Evolutionary conservation across 73 alveolate genomes (phyloP), one percentile per base, ranked within the genome.

Genomic region (Stentor roeselii): DNA sequence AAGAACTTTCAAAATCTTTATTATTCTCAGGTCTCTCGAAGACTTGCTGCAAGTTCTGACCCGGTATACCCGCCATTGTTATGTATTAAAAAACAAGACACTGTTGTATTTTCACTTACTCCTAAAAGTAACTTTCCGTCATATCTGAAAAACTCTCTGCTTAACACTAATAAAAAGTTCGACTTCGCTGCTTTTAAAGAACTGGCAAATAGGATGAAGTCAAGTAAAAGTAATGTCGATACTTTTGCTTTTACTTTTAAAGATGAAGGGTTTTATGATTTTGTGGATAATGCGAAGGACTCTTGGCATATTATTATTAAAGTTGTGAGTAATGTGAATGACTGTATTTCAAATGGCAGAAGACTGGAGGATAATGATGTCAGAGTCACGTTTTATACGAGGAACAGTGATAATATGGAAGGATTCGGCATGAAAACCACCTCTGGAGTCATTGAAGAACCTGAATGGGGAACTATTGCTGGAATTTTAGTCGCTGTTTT

Each of bases 401-500:
- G 42, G 59, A 86, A 92, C 3, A 39, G 37, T 11, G 60, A 80
- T 15, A 60, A 89, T 37, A 59, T 86, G 35, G 80, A 83, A 0
- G 60, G 75, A 30, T 84, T 87, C 6, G 92, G 92, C 4, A 82
- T 86, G n/a, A 27, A n/a, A 21, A 80, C 50, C 27, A 42, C 75
- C 35, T 42, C 75, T 41, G 60, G 76, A 36, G 59, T 90, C 3
- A 75, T 90, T 76, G 75, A 31, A 59, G 87, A 82, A 60, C 95
- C 95, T 34, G 78, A 90, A 42, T 90, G 95, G 95, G 90, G 91
- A 0, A 86, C 86, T 78, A 78, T 90, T 59, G 75, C 74, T 30
- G 91, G 92, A 3, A 76, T 75, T 75, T 82, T 86, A 21, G 82
- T 90, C 1, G 86, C 89, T 14, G 90, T 87, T 3, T 60, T 90